Evolutionary conservation across 768 basidiomycete genomes (phyloP), one percentile per base, ranked within the genome.

Genomic region (Harrya chromipes): DNA sequence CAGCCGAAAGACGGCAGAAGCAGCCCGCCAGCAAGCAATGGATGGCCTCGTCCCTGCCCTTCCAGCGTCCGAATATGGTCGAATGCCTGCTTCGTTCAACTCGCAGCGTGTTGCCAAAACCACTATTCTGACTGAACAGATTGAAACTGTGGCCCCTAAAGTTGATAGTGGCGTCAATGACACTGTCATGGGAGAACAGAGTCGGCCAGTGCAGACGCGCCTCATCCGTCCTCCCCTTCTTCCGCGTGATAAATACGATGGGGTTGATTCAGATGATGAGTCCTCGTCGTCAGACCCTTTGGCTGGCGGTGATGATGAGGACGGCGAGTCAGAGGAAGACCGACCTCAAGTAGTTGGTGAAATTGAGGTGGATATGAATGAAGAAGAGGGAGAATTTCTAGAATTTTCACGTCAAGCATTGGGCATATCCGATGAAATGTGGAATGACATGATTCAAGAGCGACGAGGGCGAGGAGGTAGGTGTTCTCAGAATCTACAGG

Each of bases 301-400:
- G 13, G 56, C 54, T n/a, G 65, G 65, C 14, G 65, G 56, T 14
- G 76, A 71, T 4, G 75, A 71, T 1, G 82, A 80, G 43, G 72
- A 76, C 27, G 69, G 66, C 9, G 87, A 87, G 47, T 80, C 77
- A 4, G 92, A 89, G 36, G 88, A 91, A 47, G 91, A 94, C 42
- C 72, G 73, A n/a, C 91, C 92, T 0, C 84, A 87, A 58, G 77
- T 94, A 4, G 83, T 90, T 2, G 90, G 85, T 14, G 88, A 93
- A 19, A 70, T 92, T 4, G 93, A 94, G 59, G 77, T 94, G 29
- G 87, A 97, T 57, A 95, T 98, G 92, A 81, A 75, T 1, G 86
- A 90, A 58, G 97, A 99, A 69, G 82, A 91, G 69, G 92, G 89
- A 58, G 95, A 97, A 57, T 99, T 98, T 57, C 70, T 99, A 26